Base-by-base conservation (phyloP, 2,329 filamentous ascomycete species). In the Exophiala bonariae region DNA sequence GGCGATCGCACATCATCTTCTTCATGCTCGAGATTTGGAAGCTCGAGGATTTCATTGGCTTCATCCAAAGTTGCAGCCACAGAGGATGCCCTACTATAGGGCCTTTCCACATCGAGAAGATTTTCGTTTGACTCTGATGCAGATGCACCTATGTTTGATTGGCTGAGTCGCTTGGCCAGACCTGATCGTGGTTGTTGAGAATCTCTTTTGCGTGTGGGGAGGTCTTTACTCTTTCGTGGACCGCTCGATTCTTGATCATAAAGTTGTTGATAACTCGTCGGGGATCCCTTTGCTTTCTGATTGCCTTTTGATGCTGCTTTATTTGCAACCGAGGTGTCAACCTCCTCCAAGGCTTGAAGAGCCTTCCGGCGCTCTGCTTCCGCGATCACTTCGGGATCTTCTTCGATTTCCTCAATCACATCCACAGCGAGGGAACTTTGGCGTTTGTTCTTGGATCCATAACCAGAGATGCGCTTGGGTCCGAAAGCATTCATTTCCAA, bases 331-430 rank as follows among this genome's bases (percentile, higher is more conserved):
- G 40, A 18, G 22, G 31, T 16, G 18, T 34, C 17, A n/a, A 89
- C 90, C 55, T 87, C 89, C 66, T 97, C 92, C 7, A 99, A 74
- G 52, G 80, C 82, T 67, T 97, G 92, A 37, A 97, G 71, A 0
- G 89, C 89, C 58, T 86, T 80, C 65, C 96, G 91, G 8, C 92
- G 82, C 63, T 95, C 89, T 2, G 77, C 80, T 2, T 78, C 80
- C 0, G 78, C 44, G n/a, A 26, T 17, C 10, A 32, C 30, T n/a
- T 44, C 42, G 8, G 32, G 5, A 13, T 53, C 50, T 40, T 59
- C 57, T 14, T 56, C 51, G 19, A 54, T 50, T 44, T 59, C 57
- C 41, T 49, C 47, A 23, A 59, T 59, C 4, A 52, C 47, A 20
- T 59, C 55, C n/a, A 55, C 52, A 4, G 50, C 39, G 17, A 56